These are phyloP conservation scores for Daldinia caldariorum DNA, from an alignment of 495 filamentous ascomycete genomes.

Conservation along the genomic window DNA sequence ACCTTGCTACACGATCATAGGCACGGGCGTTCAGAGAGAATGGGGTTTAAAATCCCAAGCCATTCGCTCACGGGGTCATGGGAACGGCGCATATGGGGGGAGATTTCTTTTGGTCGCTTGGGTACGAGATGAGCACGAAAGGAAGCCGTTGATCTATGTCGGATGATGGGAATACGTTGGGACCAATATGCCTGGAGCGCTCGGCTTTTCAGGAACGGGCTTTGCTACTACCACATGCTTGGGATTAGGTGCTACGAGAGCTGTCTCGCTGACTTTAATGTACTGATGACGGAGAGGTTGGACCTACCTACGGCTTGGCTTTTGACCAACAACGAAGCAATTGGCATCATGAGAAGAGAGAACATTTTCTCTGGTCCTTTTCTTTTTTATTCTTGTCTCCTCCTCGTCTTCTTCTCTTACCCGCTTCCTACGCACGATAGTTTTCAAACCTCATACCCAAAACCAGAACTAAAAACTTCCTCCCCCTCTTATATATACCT, in stretches of 20 bases:
- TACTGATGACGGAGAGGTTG: slow-evolving; percentile 16
- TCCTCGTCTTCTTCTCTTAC: not conserved
- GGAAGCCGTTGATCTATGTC: not conserved
- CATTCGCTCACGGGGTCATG: slow-evolving; percentile 37
- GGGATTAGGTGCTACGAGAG: not conserved
- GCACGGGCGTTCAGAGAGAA: slow-evolving; percentile 35
- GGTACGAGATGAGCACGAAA: slow-evolving; percentile 25
- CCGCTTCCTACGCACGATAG: not conserved
- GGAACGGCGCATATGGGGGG: slow-evolving; percentile 22
- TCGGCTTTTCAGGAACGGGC: not conserved
- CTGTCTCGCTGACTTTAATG: slow-evolving; percentile 2
- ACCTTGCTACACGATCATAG: slow-evolving; percentile 28
- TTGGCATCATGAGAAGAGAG: slow-evolving; percentile 24
- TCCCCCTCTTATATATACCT: not conserved
- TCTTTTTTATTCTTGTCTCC: not conserved
- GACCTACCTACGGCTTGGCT: not conserved
- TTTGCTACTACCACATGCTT: slow-evolving; percentile 1
- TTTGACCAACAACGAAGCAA: slow-evolving; percentile 19
- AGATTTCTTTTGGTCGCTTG: slow-evolving; percentile 25
- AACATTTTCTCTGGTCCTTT: slow-evolving; percentile 13
- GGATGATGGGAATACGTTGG: slow-evolving; percentile 7
- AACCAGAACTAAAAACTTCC: no score
- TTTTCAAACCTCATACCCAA: not conserved
- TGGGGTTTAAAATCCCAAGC: slow-evolving; percentile 32
- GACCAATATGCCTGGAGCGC: not conserved